Base-by-base conservation (phyloP, 495 filamentous ascomycete species). In the Jackrogersella minutella region DNA sequence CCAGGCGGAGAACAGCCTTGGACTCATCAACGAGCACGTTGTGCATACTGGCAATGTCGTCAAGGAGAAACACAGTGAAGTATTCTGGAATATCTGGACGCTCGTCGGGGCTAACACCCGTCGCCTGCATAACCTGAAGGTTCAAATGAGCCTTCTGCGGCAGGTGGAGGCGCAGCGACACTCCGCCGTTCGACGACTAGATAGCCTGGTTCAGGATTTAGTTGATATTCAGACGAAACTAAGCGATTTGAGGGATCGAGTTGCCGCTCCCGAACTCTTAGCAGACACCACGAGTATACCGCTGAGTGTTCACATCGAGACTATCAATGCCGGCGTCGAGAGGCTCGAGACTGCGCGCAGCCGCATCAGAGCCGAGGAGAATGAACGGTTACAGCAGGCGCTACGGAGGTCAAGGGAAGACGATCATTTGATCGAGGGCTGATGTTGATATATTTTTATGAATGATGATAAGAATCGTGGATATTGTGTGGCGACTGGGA, bases 41-140 rank as follows among this genome's bases (percentile, higher is more conserved):
- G 78, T 83, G 28, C 85, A 82, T 49, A 87, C 87, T 58, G 78
- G 78, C 53, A 63, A 80, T 41, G 70, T 71, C 43, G 80, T 86
- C 16, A 71, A 81, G 60, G 76, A 80, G 10, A 74, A 81, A 36
- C 81, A 81, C 19, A 80, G 86, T 24, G 87, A 92, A 56, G 80
- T 90, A 8, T 79, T 90, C 28, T 82, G 81, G 54, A 75, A 84
- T 17, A 75, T 93, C 7, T 93, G 91, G 90, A 88, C 88, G 3
- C 81, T 87, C 59, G 78, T 93, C 17, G 90, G 90, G 30, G 87
- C 81, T 36, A 91, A 92, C 68, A 73, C 76, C 22, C 68, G 72
- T 16, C 79, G 79, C 19, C 72, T 87, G 2, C 76, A 79, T n/a
- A 87, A 85, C 60, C 83, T 86, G 54, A 78, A 85, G 26, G 70